Evolutionary conservation across 2,329 filamentous ascomycete genomes (phyloP), one percentile per base, ranked within the genome.

Genomic region (Myriosclerotinia curreyana): DNA sequence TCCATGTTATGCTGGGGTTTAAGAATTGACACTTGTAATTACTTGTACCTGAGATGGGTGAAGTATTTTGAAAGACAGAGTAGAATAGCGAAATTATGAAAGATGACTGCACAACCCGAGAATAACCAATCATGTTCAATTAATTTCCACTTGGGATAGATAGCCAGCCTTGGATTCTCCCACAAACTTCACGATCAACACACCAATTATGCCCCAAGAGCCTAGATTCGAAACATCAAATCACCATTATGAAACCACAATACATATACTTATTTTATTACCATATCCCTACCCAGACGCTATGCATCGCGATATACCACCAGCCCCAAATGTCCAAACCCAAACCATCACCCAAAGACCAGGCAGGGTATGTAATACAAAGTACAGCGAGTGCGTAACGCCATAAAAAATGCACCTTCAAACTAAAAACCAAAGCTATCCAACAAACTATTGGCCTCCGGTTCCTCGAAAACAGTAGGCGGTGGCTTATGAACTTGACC

Each of bases 341-440:
- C 42, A 25, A 48, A 44, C 48, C 17, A 34, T 59, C 14, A 34
- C 28, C 42, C n/a, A 28, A 46, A 58, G 42, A 48, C 14, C 42
- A 36, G n/a, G 28, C 15, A 25, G 55, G 55, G 31, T 48, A 59
- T 59, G 55, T 48, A 36, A 46, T 36, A 36, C 31, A 34, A 25
- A 25, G 6, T 17, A 58, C 34, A 58, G 31, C 38, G 22, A 58
- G 31, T 48, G 22, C 11, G 14, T 9, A 48, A 59, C 55, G 42
- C 55, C 55, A 25, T 59, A 1, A 9, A 48, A 20, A 59, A 59
- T 25, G 15, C 14, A 3, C 22, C 58, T 40, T 22, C 15, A 50
- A 14, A 28, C 65, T 76, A 98, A 74, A 98, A 95, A 1, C 94
- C 94, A 82, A 98, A 98, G 75, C 85, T 93, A 80, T 98, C 94